Base-by-base conservation (phyloP, 345 rosid species). In the Laguncularia racemosa region DNA sequence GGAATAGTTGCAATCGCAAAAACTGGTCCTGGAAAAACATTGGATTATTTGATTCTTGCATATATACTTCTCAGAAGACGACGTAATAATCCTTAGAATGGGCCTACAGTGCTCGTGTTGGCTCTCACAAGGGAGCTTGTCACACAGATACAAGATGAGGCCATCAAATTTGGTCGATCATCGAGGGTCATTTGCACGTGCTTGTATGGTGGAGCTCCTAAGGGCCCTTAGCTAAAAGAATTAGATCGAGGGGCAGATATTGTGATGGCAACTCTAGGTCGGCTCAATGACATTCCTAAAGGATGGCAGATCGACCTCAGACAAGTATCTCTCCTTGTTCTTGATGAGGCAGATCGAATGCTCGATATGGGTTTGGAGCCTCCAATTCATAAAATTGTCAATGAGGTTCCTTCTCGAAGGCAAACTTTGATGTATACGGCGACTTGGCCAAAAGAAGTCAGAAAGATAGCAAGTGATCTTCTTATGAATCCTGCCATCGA, bases 291-390 rank as follows among this genome's bases (percentile, higher is more conserved):
- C n/a, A n/a, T n/a, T n/a, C n/a, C n/a, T n/a, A n/a, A n/a, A n/a
- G n/a, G n/a, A n/a, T n/a, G n/a, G n/a, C n/a, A n/a, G n/a, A 86
- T 93, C 57, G 80, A 83, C 76, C 78, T 92, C 60, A 64, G 73
- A 63, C 98, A 92, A 77, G 72, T 92, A 58, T 89, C 98, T 19
- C 81, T 89, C 46, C 89, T 92, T 59, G 95, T 92, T 70, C 96
- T 92, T 71, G 97, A 92, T 47, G 98, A 92, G 71, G 98, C 98
- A 57, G 98, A 89, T 70, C 82, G 97, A 48, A 92, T 92, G 98
- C 95, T 92, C 67, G 98, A 92, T 77, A 92, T 92, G 98, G 98
- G 98, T 48, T 92, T 92, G 64, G 97, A 89, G 65, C 98, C 97
- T 47, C 98, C 89, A 69, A 89, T 92, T 59, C 96, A 95, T 64